Base-by-base conservation (phyloP, 148 eudicot species). In the Chenopodium berlandieri region DNA sequence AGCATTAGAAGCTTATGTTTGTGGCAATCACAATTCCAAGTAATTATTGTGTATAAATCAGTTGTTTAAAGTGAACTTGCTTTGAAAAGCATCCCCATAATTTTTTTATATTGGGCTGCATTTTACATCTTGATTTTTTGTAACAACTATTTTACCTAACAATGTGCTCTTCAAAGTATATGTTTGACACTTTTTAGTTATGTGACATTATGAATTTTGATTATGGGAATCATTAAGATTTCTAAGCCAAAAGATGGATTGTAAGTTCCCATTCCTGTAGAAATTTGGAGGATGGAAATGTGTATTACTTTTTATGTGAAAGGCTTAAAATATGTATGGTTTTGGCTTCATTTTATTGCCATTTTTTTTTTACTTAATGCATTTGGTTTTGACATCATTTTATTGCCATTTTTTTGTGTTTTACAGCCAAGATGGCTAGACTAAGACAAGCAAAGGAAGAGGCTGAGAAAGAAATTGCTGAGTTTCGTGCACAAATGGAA, bases 371-470 rank as follows among this genome's bases (percentile, higher is more conserved):
- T 27, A 20, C 31, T 60, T 10, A 25, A 20, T 44, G 22, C 22
- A 30, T 46, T 23, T 32, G 34, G 34, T 60, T 48, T 54, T 84
- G 9, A 52, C 22, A 22, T 20, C 22, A 67, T 23, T 30, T 19
- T 54, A 48, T 62, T 71, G 58, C 16, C 25, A 23, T 79, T 75
- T 78, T 82, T 71, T 64, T 75, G 75, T 65, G 11, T 13, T 50
- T 76, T 64, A 79, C 80, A 94, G 98, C 90, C 82, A 94, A 94
- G 90, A 75, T 85, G 91, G 92, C 94, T 77, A 90, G 97, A 81
- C 86, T 94, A 64, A 94, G 85, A 83, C 94, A 93, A 84, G 98
- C 97, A 77, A 94, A 94, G 82, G 95, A 94, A 73, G 98, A 94
- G 84, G 98, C 97, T 44, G 94, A 89, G 86, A 93, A 86, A 89